Evolutionary conservation across 495 filamentous ascomycete genomes (phyloP).

Genomic region (Penicillium bovifimosum): DNA sequence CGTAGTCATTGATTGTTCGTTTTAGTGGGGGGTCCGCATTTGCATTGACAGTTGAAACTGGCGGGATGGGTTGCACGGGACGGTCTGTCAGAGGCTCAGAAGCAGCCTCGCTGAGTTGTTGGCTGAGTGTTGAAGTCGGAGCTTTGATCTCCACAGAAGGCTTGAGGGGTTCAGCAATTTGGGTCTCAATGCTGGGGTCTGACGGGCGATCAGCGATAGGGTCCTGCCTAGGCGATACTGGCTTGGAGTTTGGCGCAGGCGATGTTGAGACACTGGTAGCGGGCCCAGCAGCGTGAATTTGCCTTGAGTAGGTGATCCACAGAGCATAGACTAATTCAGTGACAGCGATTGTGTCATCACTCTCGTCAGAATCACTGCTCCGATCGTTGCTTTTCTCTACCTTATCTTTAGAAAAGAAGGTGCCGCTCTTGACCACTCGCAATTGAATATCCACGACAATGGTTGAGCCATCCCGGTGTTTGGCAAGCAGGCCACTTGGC

Average conservation of each 20-base stretch:
- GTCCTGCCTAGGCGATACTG: conserved; percentile 13
- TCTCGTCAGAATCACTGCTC: conserved; percentile 33
- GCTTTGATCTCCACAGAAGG: conserved; percentile 26
- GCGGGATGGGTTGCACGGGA: conserved; percentile 38
- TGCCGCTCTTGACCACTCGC: conserved; percentile 88
- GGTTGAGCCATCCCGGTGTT: conserved; percentile 82
- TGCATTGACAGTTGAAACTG: conserved; percentile 29
- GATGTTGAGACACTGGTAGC: conserved; percentile 45
- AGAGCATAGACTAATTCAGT: conserved; percentile 88
- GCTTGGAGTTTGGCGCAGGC: conserved; percentile 15
- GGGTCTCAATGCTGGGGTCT: not conserved
- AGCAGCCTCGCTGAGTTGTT: conserved; percentile 70
- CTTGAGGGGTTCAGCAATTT: conserved; percentile 9
- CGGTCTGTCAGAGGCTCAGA: conserved; percentile 46
- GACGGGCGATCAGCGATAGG: conserved; percentile 3
- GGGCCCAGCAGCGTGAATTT: conserved; percentile 70
- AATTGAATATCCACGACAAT: conserved; percentile 93
- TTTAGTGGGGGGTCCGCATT: conserved; percentile 46
- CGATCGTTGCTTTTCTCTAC: conserved; percentile 32
- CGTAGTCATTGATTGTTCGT: conserved; percentile 84
- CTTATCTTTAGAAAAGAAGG: conserved; percentile 38
- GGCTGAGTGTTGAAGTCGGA: conserved; percentile 65
- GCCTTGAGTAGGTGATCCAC: conserved; percentile 94
- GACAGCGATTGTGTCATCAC: conserved; percentile 39
- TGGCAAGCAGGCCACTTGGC: conserved; percentile 75